Base-by-base conservation (phyloP, 306 rosid species). In the Canavalia ensiformis region DNA sequence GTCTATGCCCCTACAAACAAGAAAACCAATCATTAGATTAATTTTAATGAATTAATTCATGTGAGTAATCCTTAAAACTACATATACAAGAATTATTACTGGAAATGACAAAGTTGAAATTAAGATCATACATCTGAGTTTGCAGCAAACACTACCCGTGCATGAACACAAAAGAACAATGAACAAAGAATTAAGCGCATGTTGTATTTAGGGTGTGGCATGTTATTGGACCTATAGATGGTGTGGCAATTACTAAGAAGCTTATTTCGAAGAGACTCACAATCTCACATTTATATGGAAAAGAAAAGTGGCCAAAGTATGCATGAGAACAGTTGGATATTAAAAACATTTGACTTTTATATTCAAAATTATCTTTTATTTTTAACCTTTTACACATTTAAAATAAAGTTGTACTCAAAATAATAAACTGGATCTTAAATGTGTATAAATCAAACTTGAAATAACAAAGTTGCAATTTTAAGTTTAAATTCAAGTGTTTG, bases 1-100 rank as follows among this genome's bases (percentile, higher is more conserved):
- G 50, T 50, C 8, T 7, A 4, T 3, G 41, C 62, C 76, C 7
- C 85, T 82, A 7, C 28, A 63, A 59, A 44, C 49, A 63, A n/a
- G 13, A 41, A 65, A 7, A 5, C 51, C 1, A 62, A 9, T 18
- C 25, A 18, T 62, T 62, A 63, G 41, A 76, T n/a, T 8, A 44
- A 29, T 29, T 58, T 13, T 55, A 11, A 18, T 18, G 25, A 18
- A 18, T 18, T 18, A 18, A 25, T 47, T 18, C 25, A 18, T 18
- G 25, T 18, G 25, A 18, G 25, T 18, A 18, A 18, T 18, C 25
- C 25, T 18, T 18, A 18, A 18, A 18, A 18, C 25, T 18, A 18
- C 25, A 18, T 18, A 18, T 18, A 18, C 25, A 18, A 18, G 25
- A 18, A 18, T 18, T 18, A 18, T 18, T 18, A 18, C 25, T 18